These are phyloP conservation scores for Chloropicon primus DNA, from an alignment of 139 green algal genomes.

Conservation along the genomic window DNA sequence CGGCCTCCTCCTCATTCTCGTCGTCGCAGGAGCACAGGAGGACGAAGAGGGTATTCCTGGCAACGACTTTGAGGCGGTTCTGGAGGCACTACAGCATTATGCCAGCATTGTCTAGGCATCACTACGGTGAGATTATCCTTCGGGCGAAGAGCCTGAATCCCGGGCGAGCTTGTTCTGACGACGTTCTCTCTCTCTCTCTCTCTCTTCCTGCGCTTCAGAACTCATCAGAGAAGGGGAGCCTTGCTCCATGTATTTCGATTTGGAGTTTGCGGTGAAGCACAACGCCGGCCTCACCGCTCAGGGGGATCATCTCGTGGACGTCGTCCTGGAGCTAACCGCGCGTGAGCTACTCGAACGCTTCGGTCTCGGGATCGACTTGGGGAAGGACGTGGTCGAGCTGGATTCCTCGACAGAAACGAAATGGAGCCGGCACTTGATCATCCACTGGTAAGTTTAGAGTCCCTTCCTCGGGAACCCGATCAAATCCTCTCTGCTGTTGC, in stretches of 20 bases:
- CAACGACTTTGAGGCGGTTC: background rate
- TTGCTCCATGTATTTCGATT: background rate
- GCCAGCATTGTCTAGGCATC: background rate
- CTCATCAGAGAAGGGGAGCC: background rate
- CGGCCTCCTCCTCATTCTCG: background rate
- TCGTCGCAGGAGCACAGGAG: no score
- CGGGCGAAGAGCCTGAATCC: no score
- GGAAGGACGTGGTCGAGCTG: slow-evolving; percentile 10
- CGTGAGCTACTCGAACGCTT: background rate
- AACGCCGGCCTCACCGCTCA: background rate
- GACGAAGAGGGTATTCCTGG: background rate
- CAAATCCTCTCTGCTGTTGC: no score
- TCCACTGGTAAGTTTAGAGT: no score
- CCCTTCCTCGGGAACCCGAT: no score
- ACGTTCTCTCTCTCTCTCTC: no score
- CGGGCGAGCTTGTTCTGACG: no score
- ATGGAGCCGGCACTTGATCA: slow-evolving; percentile 16
- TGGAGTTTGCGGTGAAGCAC: background rate
- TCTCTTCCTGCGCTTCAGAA: no score
- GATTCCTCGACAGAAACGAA: slow-evolving; percentile 14
- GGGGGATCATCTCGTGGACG: background rate
- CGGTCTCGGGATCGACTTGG: background rate
- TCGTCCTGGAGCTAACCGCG: background rate
- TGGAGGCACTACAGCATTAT: background rate
- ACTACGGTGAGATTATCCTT: no score